phyloP scores from a whole-genome alignment of 148 eudicot genomes.

The Rhododendron ferrugineum region DNA sequence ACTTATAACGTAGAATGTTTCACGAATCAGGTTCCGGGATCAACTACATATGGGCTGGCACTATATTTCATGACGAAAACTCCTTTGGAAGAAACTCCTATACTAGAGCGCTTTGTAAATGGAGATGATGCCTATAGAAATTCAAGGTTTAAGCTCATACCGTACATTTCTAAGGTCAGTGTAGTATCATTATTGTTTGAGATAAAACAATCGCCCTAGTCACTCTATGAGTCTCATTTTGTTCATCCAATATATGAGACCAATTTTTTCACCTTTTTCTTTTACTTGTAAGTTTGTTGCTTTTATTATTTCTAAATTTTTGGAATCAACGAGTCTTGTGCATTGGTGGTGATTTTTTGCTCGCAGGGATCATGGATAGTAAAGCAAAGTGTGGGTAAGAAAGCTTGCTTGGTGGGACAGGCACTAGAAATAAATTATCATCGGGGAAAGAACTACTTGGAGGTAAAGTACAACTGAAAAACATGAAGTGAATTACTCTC shows the following conservation, averaged over 20 bases:
- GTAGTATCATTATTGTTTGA: neutral
- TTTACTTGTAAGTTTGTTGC: neutral
- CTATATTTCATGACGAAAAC: constrained; percentile 52
- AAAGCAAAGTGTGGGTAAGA: constrained; percentile 72
- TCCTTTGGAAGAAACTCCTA: constrained; percentile 42
- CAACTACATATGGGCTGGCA: constrained; percentile 41
- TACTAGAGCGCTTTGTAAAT: constrained; percentile 54
- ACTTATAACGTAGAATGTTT: neutral
- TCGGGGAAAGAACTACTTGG: constrained; percentile 66
- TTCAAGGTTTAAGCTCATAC: constrained; percentile 67
- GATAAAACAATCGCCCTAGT: neutral
- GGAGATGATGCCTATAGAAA: constrained; percentile 52
- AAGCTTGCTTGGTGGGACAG: constrained; percentile 66
- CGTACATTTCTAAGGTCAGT: constrained; percentile 58
- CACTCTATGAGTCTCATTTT: neutral
- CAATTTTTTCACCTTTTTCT: neutral
- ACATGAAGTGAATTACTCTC: neutral
- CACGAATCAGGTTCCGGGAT: constrained; percentile 47
- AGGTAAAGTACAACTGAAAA: constrained; percentile 34
- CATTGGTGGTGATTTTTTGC: constrained; percentile 9
- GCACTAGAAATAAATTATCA: constrained; percentile 53
- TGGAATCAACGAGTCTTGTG: neutral
- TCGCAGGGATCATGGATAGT: constrained; percentile 84
- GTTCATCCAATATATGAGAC: neutral
- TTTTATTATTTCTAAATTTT: neutral